Evolutionary conservation across 805 yeast genomes (phyloP), one percentile per base, ranked within the genome.

Genomic region (Candida ovalis): DNA sequence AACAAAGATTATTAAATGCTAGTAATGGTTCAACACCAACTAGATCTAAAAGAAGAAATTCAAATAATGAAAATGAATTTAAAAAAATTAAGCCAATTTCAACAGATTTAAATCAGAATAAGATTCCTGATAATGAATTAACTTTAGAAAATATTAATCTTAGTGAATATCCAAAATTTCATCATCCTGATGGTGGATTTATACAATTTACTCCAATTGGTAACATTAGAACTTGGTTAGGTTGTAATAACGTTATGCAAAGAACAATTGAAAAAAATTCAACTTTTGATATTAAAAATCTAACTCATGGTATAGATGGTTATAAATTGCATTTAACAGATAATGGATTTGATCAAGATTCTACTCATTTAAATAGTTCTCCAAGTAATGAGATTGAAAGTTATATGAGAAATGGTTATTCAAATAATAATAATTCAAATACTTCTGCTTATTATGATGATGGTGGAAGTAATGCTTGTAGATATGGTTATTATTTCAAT

Each of bases 171-270:
- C 82, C 86, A 13, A 68, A 74, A 48, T 80, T 76, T 54, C 71
- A 71, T 45, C 85, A 80, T 53, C 86, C 86, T 1, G 80, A 80
- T 12, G 86, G 86, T 9, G 86, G 86, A 0, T 70, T 70, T 27
- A 76, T 80, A 42, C 81, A 80, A 59, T 76, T 80, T 48, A 80
- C 85, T 1, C 85, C 86, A 22, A 73, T 82, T 68, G 86, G 86
- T n/a, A 77, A 80, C 43, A 66, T 80, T 37, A 66, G 85, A 52
- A 70, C 74, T 2, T 64, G 62, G 52, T 19, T 68, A 24, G 64
- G 72, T 30, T 70, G 68, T 28, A 71, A 71, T 42, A 80, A 80
- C 45, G 73, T 75, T 43, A 59, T 66, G 49, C 68, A 74, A 27
- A 72, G 79, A 44, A 68, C 71, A 38, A 73, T 80, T 47, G 84